Evolutionary conservation across 78 protist genomes (phyloP).

Genomic region (Dictyostelium purpureum): DNA sequence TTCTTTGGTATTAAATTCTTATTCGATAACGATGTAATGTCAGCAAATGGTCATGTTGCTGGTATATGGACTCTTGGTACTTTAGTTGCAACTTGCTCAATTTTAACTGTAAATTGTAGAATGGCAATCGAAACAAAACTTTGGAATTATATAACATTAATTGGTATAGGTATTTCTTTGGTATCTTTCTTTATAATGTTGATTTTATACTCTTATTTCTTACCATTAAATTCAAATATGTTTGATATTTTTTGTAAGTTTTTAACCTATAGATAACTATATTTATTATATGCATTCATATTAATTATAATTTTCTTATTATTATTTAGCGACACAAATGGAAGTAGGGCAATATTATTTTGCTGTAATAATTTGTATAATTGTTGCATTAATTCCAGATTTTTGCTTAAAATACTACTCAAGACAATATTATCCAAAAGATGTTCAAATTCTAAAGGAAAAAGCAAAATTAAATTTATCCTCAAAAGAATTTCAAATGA

Average conservation of each 20-base stretch:
- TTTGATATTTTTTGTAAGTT: conserved; percentile 66
- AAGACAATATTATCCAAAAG: conserved; percentile 55
- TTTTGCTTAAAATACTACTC: conserved; percentile 41
- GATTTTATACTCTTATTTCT: conserved; percentile 27
- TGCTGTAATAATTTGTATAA: neutral
- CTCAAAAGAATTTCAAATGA: conserved; percentile 51
- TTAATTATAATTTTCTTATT: neutral
- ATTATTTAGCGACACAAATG: conserved; percentile 21
- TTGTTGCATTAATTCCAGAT: conserved; percentile 59
- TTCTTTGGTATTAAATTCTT: conserved; percentile 55
- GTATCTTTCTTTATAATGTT: conserved; percentile 36
- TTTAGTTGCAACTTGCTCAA: conserved; percentile 36
- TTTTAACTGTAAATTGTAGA: conserved; percentile 41
- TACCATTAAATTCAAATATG: conserved; percentile 58
- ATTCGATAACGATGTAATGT: conserved; percentile 50
- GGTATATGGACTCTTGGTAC: conserved; percentile 79
- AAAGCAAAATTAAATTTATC: conserved; percentile 9
- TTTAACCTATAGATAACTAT: neutral
- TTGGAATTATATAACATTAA: conserved; percentile 22
- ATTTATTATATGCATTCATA: neutral
- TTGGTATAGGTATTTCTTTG: conserved; percentile 18
- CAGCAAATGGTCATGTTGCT: conserved; percentile 24
- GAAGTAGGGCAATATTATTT: conserved; percentile 20
- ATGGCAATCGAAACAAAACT: conserved; percentile 63
- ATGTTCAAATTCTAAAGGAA: conserved; percentile 54